Conservation (phyloP, 495 filamentous ascomycete species). For the Daldinia childiae region DNA sequence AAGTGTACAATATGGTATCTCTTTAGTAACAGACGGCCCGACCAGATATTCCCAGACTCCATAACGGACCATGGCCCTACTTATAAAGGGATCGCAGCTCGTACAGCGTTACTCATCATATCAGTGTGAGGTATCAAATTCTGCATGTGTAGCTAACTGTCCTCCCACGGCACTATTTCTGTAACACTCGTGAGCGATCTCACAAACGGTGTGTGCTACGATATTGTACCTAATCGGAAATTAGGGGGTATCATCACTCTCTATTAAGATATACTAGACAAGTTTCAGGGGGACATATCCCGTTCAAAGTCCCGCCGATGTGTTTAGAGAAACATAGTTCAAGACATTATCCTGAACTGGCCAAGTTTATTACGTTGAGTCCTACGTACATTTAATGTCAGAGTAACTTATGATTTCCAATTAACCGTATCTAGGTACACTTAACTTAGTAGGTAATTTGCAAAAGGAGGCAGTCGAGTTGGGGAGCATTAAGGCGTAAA, state of each 20-base stretch:
- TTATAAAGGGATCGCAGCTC: neutral
- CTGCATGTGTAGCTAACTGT: neutral
- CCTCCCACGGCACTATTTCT: neutral
- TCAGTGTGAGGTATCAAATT: neutral
- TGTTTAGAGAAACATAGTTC: neutral
- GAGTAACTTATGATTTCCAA: neutral
- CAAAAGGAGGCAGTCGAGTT: neutral
- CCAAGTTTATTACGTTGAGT: neutral
- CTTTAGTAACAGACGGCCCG: neutral
- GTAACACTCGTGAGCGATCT: slow-evolving; percentile 13
- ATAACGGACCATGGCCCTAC: neutral
- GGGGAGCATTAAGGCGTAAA: neutral
- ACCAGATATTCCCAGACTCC: neutral
- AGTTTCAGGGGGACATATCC: slow-evolving; percentile 10
- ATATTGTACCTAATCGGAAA: slow-evolving; percentile 12
- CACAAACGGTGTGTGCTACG: slow-evolving; percentile 7
- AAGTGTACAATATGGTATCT: neutral
- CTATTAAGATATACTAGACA: slow-evolving; percentile 4
- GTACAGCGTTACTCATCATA: neutral
- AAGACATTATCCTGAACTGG: neutral
- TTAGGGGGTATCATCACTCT: slow-evolving; percentile 25
- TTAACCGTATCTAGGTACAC: neutral
- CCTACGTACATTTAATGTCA: neutral
- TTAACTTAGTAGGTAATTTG: neutral
- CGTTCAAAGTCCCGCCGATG: neutral